Evolutionary conservation across 2,329 filamentous ascomycete species (phyloP).

Genomic region (Zymoseptoria pseudotritici): DNA sequence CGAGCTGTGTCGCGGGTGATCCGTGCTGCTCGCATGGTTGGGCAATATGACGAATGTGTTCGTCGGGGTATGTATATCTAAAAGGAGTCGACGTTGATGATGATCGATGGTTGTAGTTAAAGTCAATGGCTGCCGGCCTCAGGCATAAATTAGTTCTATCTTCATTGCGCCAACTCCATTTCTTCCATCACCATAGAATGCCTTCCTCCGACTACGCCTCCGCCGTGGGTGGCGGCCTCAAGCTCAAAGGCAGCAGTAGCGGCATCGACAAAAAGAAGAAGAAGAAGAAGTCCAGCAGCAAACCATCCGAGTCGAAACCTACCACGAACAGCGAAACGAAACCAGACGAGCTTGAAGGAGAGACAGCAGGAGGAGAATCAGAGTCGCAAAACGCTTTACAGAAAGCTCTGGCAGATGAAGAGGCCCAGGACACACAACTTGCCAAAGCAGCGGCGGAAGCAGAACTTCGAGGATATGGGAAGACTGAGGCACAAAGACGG

Average conservation of each 20-base stretch:
- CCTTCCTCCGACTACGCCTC: slow-evolving; percentile 67
- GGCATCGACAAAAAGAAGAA: slow-evolving; percentile 59
- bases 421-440: slow-evolving; percentile 10
- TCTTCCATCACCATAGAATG: slow-evolving; percentile 41
- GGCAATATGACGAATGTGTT: not conserved
- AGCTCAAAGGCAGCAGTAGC: slow-evolving; percentile 70
- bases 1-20: slow-evolving; percentile 20
- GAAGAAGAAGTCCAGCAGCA: slow-evolving; percentile 35
- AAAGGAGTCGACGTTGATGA: not conserved
- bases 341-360: slow-evolving; percentile 20
- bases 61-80: not conserved
- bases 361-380: slow-evolving; percentile 28
- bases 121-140: not conserved
- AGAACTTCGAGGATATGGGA: slow-evolving; percentile 36
- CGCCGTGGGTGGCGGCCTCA: slow-evolving; percentile 66
- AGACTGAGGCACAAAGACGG: slow-evolving; percentile 77
- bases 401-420: slow-evolving; percentile 31
- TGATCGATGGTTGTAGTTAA: not conserved
- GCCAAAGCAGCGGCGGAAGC: slow-evolving; percentile 20
- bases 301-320: slow-evolving; percentile 9
- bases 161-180: not conserved
- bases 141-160: not conserved
- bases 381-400: slow-evolving; percentile 15
- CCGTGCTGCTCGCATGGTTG: slow-evolving; percentile 18
- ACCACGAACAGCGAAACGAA: slow-evolving; percentile 18